Percentiles rank a stretch among this genome's conserved stretches.
Conservation (phyloP, 2,329 filamentous ascomycete genomes). For the Leptoxyphium fumago region DNA sequence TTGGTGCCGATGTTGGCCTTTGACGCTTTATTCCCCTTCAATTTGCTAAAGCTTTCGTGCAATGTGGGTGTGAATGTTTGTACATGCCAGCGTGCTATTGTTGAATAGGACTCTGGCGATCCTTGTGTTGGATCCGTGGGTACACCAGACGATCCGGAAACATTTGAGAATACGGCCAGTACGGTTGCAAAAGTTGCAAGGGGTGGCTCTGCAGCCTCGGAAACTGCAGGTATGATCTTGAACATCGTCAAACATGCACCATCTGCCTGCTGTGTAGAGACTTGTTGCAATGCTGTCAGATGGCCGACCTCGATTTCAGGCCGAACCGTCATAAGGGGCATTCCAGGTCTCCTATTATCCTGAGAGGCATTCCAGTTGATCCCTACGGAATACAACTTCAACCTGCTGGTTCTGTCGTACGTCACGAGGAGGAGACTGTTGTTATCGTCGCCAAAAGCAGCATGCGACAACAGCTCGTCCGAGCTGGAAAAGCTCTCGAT, state of each 20-base stretch:
- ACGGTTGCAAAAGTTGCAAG: slow-evolving; percentile 33
- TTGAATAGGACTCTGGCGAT: slow-evolving; percentile 51
- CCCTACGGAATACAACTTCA: slow-evolving; percentile 58
- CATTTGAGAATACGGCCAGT: slow-evolving; percentile 55
- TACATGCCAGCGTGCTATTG: slow-evolving; percentile 72
- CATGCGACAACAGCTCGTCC: slow-evolving; percentile 67
- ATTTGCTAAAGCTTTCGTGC: slow-evolving; percentile 23
- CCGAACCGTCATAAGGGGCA: slow-evolving; percentile 1
- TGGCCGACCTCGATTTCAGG: slow-evolving; percentile 10
- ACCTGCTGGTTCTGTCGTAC: slow-evolving; percentile 53
- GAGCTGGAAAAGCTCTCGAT: slow-evolving; percentile 25
- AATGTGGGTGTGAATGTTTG: slow-evolving; percentile 30
- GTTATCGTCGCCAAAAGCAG: slow-evolving; percentile 46
- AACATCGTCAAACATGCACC: slow-evolving; percentile 13
- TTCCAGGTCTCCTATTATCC: slow-evolving; percentile 12
- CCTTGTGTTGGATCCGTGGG: slow-evolving; percentile 35
- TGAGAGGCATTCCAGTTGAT: slow-evolving; percentile 55
- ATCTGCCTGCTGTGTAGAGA: slow-evolving; percentile 14
- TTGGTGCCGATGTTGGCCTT: slow-evolving; percentile 8
- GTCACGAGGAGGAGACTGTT: slow-evolving; percentile 48
- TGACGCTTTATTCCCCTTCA: slow-evolving; percentile 12
- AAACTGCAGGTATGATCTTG: slow-evolving; percentile 32
- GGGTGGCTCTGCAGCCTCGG: slow-evolving; percentile 42
- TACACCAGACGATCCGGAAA: slow-evolving; percentile 8
- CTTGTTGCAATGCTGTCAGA: slow-evolving; percentile 12